These are phyloP conservation scores for Mortierella sp. DNA, from an alignment of 371 early-diverging fungal species.

Conservation along the genomic window DNA sequence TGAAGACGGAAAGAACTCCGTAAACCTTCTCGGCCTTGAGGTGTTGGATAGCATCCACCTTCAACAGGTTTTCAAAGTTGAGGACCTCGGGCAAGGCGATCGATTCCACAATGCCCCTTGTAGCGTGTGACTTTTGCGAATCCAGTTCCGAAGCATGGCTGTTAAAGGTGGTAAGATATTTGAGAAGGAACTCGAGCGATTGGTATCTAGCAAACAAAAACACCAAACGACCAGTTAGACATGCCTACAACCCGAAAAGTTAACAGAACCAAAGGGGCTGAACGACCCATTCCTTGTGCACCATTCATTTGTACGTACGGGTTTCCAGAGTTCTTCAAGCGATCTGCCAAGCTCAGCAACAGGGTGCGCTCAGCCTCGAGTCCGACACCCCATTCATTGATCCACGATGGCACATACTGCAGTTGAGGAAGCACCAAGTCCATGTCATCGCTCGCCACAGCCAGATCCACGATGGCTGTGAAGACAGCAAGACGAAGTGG, in stretches of 20 bases:
- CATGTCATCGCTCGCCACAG: constrained; percentile 75
- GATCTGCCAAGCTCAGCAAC: constrained; percentile 72
- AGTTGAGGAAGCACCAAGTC: constrained; percentile 76
- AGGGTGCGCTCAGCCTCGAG: constrained; percentile 66
- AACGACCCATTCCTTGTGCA: too few relatives aligned
- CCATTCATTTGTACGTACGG: constrained; percentile 60
- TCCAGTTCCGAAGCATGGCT: constrained; percentile 53
- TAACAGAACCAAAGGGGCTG: too few relatives aligned
- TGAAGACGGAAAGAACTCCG: constrained; percentile 79
- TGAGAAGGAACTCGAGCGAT: constrained; percentile 58
- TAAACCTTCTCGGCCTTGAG: constrained; percentile 64
- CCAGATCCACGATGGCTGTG: constrained; percentile 78
- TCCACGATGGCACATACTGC: constrained; percentile 72
- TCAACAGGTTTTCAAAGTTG: constrained; percentile 82
- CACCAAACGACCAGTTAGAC: too few relatives aligned
- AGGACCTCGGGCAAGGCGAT: constrained; percentile 78
- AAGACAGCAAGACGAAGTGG: constrained; percentile 79
- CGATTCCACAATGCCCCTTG: constrained; percentile 58
- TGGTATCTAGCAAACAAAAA: constrained; percentile 6
- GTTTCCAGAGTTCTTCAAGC: constrained; percentile 69
- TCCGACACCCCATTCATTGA: constrained; percentile 80
- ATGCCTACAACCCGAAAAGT: not conserved
- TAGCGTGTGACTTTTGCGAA: constrained; percentile 60
- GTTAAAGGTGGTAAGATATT: constrained; percentile 70
- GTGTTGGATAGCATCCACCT: constrained; percentile 70